A percentile compares a stretch with the other conserved stretches of the same genome.
phyloP scores from a whole-genome alignment of 768 basidiomycete genomes.

The Rhodotorula paludigena region DNA sequence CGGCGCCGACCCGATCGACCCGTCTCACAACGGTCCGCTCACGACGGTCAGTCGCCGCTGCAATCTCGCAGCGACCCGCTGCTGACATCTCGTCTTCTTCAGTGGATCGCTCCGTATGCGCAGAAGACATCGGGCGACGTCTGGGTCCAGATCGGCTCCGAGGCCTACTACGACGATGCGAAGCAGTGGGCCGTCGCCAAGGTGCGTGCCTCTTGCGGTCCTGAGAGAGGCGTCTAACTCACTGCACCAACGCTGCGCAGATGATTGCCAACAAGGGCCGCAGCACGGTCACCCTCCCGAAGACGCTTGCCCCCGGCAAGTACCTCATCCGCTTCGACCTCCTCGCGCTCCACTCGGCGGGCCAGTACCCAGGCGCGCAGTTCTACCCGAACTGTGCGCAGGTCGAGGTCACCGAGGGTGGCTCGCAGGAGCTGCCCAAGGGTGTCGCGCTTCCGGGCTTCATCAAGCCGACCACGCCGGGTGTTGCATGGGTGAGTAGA shows the following conservation, averaged over 20 bases:
- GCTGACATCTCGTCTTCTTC: too few relatives aligned
- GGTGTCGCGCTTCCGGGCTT: conserved; percentile 11
- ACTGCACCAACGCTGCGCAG: not conserved
- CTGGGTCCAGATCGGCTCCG: conserved; percentile 14
- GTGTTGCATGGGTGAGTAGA: not conserved
- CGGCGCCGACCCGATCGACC: conserved; percentile 12
- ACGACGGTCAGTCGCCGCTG: too few relatives aligned
- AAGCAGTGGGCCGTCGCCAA: conserved; percentile 5
- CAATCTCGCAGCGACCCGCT: too few relatives aligned
- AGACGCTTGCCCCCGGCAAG: conserved; percentile 1
- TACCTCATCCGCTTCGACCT: conserved; percentile 22
- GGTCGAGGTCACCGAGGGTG: not conserved
- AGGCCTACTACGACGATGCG: not conserved
- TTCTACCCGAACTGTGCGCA: conserved; percentile 22
- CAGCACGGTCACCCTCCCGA: not conserved
- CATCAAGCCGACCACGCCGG: not conserved
- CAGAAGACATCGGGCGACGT: not conserved
- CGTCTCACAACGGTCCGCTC: conserved; percentile 8
- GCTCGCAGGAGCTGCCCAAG: not conserved
- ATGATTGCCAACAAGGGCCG: conserved; percentile 11
- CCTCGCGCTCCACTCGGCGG: conserved; percentile 1
- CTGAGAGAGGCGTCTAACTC: too few relatives aligned
- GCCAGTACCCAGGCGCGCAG: not conserved
- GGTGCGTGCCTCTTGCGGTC: not conserved
- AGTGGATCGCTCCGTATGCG: conserved; percentile 4